Evolutionary conservation across 768 basidiomycete genomes (phyloP), one percentile per base, ranked within the genome.

Genomic region (Suillus lakei): DNA sequence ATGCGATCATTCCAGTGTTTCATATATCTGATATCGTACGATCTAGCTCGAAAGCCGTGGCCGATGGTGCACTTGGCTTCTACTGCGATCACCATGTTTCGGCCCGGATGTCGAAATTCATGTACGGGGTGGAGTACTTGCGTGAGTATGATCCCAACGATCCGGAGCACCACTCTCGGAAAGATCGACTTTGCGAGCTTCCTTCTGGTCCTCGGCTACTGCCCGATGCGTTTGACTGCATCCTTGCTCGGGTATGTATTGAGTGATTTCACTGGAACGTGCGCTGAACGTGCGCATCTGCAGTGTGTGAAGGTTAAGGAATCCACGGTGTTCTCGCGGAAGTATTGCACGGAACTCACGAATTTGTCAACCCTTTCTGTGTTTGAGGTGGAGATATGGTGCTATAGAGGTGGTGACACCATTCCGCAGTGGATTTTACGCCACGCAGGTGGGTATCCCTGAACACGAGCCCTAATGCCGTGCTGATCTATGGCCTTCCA

Each of bases 381-480:
- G 21, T 93, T 93, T 68, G 91, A 93, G 73, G 91, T 93, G 32
- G 91, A 93, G 74, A 85, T 93, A 68, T 93, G 91, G 91, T 93
- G 91, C 72, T 93, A 86, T 76, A 82, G 91, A 71, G 91, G 91
- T n/a, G 89, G 89, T 53, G 86, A 89, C 67, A 80, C 77, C 8
- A 79, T 89, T 39, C 91, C 91, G 1, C 85, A 87, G 68, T 93
- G 91, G 91, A 93, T 93, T 61, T 81, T 87, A 54, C 80, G 91
- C 62, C 78, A 85, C 18, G 83, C 84, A 65, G 71, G 69, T 84
- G 71, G 10, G 58, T 41, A 28, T 10, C 39, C 28, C 18, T 30
- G 58, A 30, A 59, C 58, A 60, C 5, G 39, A 32, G 39, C 26
- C 66, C 36, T 13, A 15, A 30, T 34, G 65, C 26, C 18, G 23